Percentiles rank a stretch among this genome's conserved stretches.
phyloP scores from a whole-genome alignment of 768 basidiomycete genomes.

The Leccinum longicurvipes region DNA sequence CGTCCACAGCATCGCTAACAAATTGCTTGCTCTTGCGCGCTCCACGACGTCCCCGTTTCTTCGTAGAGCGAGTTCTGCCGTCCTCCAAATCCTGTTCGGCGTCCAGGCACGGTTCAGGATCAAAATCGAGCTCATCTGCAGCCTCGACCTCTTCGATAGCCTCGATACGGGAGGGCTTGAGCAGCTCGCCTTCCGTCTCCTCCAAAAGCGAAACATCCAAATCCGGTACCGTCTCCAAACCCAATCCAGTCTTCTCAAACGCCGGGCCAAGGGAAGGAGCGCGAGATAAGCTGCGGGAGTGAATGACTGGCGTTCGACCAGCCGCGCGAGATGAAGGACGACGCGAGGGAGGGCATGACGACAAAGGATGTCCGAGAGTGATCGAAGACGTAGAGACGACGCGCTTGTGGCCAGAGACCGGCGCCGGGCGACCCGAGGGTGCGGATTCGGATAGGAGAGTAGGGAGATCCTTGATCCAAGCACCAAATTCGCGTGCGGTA shows the following conservation, averaged over 20 bases:
- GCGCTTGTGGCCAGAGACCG: constrained; percentile 46
- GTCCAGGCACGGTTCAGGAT: constrained; percentile 14
- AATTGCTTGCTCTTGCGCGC: constrained; percentile 68
- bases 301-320: constrained; percentile 51
- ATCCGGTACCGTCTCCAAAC: constrained; percentile 48
- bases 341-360: constrained; percentile 62
- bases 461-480: constrained; percentile 83
- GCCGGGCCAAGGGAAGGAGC: constrained; percentile 59
- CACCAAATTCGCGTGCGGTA: constrained; percentile 79
- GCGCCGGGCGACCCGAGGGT: constrained; percentile 32
- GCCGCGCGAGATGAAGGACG: constrained; percentile 69
- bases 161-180: constrained; percentile 24
- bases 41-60: constrained; percentile 81
- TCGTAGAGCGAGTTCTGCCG: constrained; percentile 53
- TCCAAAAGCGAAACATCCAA: constrained; percentile 40
- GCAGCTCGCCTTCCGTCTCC: constrained; percentile 38
- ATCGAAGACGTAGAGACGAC: constrained; percentile 55
- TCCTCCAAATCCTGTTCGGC: constrained; percentile 33
- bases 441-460: constrained; percentile 52
- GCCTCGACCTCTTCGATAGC: constrained; percentile 38
- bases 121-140: constrained; percentile 31
- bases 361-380: constrained; percentile 61
- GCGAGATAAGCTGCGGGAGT: constrained; percentile 56
- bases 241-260: constrained; percentile 41
- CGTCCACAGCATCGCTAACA: constrained; percentile 37